phyloP scores from a whole-genome alignment of 1,139 yeast genomes.

The Geotrichum aggregatum region DNA sequence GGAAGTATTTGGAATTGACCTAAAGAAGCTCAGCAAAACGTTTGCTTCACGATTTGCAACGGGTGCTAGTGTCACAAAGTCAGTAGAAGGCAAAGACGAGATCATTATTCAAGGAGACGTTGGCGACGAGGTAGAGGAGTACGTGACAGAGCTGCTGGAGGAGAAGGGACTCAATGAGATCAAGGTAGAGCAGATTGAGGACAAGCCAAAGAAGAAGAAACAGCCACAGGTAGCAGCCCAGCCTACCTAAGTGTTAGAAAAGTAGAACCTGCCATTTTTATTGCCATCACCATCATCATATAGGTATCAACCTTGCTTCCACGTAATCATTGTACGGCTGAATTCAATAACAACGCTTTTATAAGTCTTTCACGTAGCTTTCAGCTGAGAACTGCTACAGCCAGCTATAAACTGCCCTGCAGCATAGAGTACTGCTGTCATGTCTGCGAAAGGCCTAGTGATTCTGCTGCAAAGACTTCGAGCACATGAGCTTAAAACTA shows the following conservation, averaged over 20 bases:
- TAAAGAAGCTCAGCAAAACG: conserved; percentile 86
- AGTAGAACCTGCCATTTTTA: too few relatives aligned
- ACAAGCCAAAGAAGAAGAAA: conserved; percentile 69
- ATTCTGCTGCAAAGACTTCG: too few relatives aligned
- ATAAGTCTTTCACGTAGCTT: too few relatives aligned
- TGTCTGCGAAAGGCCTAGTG: too few relatives aligned
- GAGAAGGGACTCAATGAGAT: conserved; percentile 81
- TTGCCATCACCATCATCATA: too few relatives aligned
- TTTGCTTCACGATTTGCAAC: conserved; percentile 95
- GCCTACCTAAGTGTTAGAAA: conserved; percentile 10
- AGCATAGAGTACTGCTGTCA: too few relatives aligned
- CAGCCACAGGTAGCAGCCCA: conserved; percentile 11
- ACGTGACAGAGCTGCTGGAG: conserved; percentile 63
- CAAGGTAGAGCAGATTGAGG: conserved; percentile 82
- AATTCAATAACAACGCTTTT: too few relatives aligned
- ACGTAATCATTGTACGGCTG: not conserved
- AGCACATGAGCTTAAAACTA: too few relatives aligned
- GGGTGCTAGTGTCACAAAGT: conserved; percentile 92
- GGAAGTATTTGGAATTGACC: conserved; percentile 80
- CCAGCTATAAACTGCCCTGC: too few relatives aligned
- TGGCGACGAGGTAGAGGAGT: conserved; percentile 82
- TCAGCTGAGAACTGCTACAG: too few relatives aligned
- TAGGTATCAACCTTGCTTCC: too few relatives aligned
- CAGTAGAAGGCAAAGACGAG: conserved; percentile 88
- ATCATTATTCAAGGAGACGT: conserved; percentile 93